A percentile compares a stretch with the other conserved stretches of the same genome.
Conservation (phyloP, 2,329 filamentous ascomycete genomes). For the Penicillium vulpinum region DNA sequence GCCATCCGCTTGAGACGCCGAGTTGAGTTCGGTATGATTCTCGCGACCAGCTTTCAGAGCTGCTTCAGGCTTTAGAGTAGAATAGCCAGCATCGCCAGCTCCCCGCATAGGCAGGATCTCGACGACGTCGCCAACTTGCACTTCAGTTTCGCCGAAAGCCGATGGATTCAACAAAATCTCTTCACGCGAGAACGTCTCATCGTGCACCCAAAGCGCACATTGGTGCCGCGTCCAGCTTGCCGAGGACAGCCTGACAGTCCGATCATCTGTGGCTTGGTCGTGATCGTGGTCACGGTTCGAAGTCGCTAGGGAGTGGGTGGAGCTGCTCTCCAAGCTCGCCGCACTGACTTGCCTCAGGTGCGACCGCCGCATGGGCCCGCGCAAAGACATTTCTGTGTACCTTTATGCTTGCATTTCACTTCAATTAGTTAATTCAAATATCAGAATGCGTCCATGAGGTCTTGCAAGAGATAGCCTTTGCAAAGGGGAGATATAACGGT, state of each 20-base stretch:
- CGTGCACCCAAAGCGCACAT: conserved; percentile 60
- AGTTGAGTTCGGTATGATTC: conserved; percentile 29
- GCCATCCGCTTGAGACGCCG: conserved; percentile 22
- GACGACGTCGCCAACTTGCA: conserved; percentile 68
- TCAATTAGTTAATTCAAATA: conserved; percentile 5
- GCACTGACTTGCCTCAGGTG: conserved; percentile 45
- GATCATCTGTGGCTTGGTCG: conserved; percentile 30
- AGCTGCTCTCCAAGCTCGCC: conserved; percentile 39
- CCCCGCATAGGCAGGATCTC: conserved; percentile 63
- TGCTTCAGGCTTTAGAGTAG: conserved; percentile 31
- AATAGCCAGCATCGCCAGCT: conserved; percentile 44
- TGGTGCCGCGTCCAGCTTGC: conserved; percentile 33
- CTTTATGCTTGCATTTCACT: conserved; percentile 23
- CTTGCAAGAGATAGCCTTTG: conserved; percentile 1
- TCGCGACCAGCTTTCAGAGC: conserved; percentile 29
- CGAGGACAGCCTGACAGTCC: conserved; percentile 25
- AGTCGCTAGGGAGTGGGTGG: conserved; percentile 33
- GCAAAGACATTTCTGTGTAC: conserved; percentile 37
- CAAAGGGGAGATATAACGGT: conserved; percentile 3
- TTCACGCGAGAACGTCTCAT: conserved; percentile 74
- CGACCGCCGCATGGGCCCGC: conserved; percentile 41
- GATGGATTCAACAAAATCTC: conserved; percentile 78
- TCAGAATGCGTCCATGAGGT: neutral
- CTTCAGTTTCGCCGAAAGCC: conserved; percentile 62
- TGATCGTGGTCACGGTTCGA: conserved; percentile 30